phyloP scores from a whole-genome alignment of 2,329 filamentous ascomycete species.

The Xylaria sp. region DNA sequence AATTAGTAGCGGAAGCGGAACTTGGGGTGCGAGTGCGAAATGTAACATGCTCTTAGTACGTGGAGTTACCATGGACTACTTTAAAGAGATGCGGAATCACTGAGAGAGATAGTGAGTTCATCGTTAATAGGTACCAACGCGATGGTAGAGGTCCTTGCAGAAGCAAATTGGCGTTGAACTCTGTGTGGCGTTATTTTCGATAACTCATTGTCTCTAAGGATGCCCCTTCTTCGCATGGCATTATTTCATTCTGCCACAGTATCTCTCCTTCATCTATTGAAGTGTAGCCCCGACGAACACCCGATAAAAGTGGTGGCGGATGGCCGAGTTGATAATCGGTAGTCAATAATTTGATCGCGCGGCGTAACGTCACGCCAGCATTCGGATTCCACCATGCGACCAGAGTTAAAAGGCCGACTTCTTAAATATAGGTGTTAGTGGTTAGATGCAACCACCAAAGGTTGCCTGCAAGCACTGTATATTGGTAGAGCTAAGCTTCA shows the following conservation, averaged over 20 bases:
- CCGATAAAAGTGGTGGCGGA: background rate
- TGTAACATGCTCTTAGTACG: too few species aligned
- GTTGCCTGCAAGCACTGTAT: background rate
- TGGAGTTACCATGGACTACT: too few species aligned
- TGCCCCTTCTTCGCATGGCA: background rate
- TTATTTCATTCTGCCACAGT: background rate
- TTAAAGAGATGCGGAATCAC: background rate
- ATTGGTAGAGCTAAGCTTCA: slow-evolving; percentile 9
- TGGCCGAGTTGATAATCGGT: background rate
- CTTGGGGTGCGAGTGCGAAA: too few species aligned
- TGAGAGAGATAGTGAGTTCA: background rate
- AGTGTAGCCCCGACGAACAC: background rate
- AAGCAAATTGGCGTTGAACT: background rate
- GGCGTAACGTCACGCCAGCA: background rate
- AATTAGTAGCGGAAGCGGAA: too few species aligned
- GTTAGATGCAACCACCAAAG: background rate
- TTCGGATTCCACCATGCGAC: too few species aligned
- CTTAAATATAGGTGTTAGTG: too few species aligned
- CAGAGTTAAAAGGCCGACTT: too few species aligned
- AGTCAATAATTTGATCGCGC: background rate
- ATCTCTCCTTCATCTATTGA: background rate
- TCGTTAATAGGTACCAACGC: background rate
- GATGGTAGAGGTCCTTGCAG: background rate
- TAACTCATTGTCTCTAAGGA: background rate
- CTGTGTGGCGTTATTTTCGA: background rate